phyloP scores from a whole-genome alignment of 257 asterid genomes.

The Penstemon eatonii region DNA sequence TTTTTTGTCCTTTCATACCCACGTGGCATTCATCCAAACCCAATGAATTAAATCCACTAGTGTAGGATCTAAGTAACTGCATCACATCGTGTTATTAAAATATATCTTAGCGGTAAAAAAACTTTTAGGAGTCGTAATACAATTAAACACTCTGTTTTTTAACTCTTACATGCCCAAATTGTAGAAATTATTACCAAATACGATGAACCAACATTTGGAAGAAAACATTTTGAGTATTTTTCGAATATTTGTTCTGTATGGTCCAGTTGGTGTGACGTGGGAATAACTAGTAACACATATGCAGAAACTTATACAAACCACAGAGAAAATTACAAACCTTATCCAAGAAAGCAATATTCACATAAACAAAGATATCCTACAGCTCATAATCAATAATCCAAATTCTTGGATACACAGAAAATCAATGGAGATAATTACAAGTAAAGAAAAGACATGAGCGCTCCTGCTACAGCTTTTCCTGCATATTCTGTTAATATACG shows the following conservation, averaged over 20 bases:
- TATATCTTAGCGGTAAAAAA: too few relatives aligned
- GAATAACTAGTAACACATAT: constrained; percentile 14
- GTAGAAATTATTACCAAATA: too few relatives aligned
- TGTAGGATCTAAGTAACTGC: too few relatives aligned
- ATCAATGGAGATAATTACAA: constrained; percentile 26
- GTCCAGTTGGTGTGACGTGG: constrained; percentile 26
- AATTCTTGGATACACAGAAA: constrained; percentile 25
- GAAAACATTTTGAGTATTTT: too few relatives aligned
- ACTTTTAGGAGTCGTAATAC: too few relatives aligned
- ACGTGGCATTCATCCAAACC: too few relatives aligned
- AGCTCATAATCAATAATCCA: constrained; percentile 31
- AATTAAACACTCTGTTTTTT: too few relatives aligned
- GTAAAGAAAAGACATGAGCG: constrained; percentile 35
- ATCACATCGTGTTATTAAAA: too few relatives aligned
- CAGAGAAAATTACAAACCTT: constrained; percentile 33
- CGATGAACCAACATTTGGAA: too few relatives aligned
- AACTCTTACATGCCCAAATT: too few relatives aligned
- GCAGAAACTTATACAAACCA: constrained; percentile 27
- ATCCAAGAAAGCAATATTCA: constrained; percentile 30
- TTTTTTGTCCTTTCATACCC: too few relatives aligned
- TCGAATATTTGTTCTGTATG: not conserved
- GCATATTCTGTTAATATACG: constrained; percentile 17
- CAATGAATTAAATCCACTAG: too few relatives aligned
- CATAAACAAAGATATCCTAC: constrained; percentile 23
- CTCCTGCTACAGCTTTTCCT: constrained; percentile 27